phyloP scores from a whole-genome alignment of 1,139 yeast genomes.

The Saccharomyces pastorianus region DNA sequence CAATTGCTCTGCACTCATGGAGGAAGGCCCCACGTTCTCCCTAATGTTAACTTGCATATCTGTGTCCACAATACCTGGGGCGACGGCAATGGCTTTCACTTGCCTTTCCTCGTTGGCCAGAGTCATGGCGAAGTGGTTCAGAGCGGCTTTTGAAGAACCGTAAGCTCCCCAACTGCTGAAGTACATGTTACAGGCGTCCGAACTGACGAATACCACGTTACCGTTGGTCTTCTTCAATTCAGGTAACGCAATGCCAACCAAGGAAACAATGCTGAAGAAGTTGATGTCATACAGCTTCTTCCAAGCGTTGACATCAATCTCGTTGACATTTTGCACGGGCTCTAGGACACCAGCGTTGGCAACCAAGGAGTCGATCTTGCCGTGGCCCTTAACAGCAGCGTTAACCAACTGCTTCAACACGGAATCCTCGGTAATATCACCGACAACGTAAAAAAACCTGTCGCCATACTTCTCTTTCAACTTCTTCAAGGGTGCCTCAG shows the following conservation, averaged over 20 bases:
- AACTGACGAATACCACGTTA: conserved; percentile 66
- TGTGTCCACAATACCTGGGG: conserved; percentile 93
- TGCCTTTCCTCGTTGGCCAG: conserved; percentile 60
- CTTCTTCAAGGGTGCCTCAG: conserved; percentile 40
- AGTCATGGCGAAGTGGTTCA: conserved; percentile 63
- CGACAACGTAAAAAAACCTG: conserved; percentile 49
- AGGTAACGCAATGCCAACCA: conserved; percentile 10
- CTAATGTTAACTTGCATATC: conserved; percentile 76
- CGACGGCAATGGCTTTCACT: conserved; percentile 58
- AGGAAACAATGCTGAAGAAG: conserved; percentile 64
- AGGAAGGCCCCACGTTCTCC: conserved; percentile 40
- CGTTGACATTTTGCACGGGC: conserved; percentile 48
- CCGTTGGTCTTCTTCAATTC: conserved; percentile 9
- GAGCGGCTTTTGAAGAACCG: conserved; percentile 83
- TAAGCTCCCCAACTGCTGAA: conserved; percentile 77
- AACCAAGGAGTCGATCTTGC: conserved; percentile 51
- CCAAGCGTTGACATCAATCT: conserved; percentile 51
- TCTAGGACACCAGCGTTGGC: conserved; percentile 86
- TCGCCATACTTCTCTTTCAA: conserved; percentile 42
- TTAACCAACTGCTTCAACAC: conserved; percentile 41
- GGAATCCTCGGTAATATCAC: conserved; percentile 52
- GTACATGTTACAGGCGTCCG: conserved; percentile 53
- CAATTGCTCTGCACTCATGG: conserved; percentile 52
- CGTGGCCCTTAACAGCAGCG: conserved; percentile 45
- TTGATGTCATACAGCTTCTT: conserved; percentile 62